Conservation (phyloP, 2,329 filamentous ascomycete genomes). For the Penicillium nordicum region DNA sequence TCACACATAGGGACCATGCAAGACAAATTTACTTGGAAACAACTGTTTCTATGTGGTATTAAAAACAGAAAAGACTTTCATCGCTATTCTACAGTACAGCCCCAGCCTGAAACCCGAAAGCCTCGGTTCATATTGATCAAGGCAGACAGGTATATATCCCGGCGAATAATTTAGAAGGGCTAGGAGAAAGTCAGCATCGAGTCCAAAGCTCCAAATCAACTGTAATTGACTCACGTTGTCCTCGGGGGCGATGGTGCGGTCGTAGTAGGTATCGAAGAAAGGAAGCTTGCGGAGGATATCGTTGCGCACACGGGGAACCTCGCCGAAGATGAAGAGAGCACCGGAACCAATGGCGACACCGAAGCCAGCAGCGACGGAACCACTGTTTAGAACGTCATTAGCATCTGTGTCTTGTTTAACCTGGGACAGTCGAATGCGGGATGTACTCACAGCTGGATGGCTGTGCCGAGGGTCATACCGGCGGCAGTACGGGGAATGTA, state of each 20-base stretch:
- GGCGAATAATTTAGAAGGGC: slow-evolving; percentile 36
- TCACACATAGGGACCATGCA: background rate
- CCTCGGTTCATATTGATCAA: slow-evolving; percentile 11
- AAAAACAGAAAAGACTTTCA: slow-evolving; percentile 27
- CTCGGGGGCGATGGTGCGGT: slow-evolving; percentile 58
- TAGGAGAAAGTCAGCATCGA: slow-evolving; percentile 23
- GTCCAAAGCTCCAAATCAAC: background rate
- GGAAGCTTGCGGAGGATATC: slow-evolving; percentile 62
- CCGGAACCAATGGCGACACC: slow-evolving; percentile 57
- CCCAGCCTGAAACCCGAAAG: slow-evolving; percentile 14
- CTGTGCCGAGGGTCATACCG: slow-evolving; percentile 46
- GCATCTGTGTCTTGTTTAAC: slow-evolving; percentile 6
- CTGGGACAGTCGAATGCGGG: background rate
- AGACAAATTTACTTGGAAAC: slow-evolving; percentile 7
- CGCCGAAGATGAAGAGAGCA: slow-evolving; percentile 63
- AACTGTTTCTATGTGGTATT: slow-evolving; percentile 37
- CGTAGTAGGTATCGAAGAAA: slow-evolving; percentile 55
- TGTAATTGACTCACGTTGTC: slow-evolving; percentile 51
- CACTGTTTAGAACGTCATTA: slow-evolving; percentile 33
- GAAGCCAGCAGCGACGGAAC: slow-evolving; percentile 51
- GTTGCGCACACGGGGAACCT: slow-evolving; percentile 59
- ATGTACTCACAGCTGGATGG: slow-evolving; percentile 46
- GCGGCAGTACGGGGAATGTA: slow-evolving; percentile 47
- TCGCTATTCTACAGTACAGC: slow-evolving; percentile 37
- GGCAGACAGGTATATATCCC: slow-evolving; percentile 11